These are phyloP conservation scores for Pseudocercospora fijiensis DNA, from an alignment of 2,329 filamentous ascomycete species.

Conservation along the genomic window DNA sequence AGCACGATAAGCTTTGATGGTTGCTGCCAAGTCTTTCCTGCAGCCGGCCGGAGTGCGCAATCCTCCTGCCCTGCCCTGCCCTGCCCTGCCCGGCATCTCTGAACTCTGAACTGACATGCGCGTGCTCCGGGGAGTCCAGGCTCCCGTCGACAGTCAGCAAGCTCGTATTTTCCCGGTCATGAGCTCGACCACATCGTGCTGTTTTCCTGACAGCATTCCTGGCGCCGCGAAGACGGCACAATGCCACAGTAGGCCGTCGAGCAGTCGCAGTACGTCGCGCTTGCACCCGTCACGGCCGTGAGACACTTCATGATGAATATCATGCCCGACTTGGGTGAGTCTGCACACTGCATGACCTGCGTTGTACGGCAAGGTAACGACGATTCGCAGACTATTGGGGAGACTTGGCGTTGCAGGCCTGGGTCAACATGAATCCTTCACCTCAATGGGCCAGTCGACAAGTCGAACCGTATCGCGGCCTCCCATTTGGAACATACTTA, in stretches of 20 bases:
- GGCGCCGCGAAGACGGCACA: background rate
- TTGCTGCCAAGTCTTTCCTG: background rate
- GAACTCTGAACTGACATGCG: background rate
- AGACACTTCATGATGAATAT: background rate
- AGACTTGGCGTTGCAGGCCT: conserved; percentile 32
- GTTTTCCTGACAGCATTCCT: background rate
- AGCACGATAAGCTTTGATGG: background rate
- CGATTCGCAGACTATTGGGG: conserved; percentile 31
- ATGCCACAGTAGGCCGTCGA: background rate
- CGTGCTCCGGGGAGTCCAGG: background rate
- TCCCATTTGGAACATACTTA: conserved; percentile 37
- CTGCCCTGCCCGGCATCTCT: background rate
- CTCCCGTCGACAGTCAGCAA: background rate
- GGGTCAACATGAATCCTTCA: conserved; percentile 35
- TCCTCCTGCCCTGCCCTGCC: too few relatives aligned
- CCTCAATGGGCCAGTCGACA: conserved; percentile 36
- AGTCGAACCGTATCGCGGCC: conserved; percentile 34
- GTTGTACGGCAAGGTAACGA: background rate
- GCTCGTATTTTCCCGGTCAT: background rate
- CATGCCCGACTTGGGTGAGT: conserved; percentile 3
- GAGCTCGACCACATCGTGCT: background rate
- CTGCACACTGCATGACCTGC: background rate
- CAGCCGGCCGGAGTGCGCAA: background rate
- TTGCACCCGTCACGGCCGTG: background rate
- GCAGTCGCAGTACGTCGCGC: conserved; percentile 4